Conservation (phyloP, 371 early-diverging fungal species). For the Mortierella sp. region DNA sequence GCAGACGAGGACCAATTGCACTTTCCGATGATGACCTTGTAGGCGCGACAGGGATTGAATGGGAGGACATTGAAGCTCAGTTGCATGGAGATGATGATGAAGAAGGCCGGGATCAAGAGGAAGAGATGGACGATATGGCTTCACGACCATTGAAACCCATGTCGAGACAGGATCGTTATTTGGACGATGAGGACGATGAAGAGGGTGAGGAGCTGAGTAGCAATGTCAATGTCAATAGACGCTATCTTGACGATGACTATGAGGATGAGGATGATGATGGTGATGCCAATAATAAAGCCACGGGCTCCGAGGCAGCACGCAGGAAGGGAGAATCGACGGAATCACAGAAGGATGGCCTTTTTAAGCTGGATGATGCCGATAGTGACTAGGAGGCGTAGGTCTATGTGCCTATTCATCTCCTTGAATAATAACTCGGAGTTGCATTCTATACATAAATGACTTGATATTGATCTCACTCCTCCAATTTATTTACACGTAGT, state of each 20-base stretch:
- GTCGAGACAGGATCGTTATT: constrained; percentile 10
- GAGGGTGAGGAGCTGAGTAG: constrained; percentile 1
- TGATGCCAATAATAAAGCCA: background rate
- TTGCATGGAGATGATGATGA: constrained; percentile 9
- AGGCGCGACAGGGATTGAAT: constrained; percentile 46
- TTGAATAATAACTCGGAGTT: no score
- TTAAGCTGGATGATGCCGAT: constrained; percentile 29
- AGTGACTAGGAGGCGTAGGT: constrained; percentile 3
- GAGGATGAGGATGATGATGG: constrained; percentile 11
- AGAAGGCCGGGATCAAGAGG: constrained; percentile 11
- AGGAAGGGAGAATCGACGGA: background rate
- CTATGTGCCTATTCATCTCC: no score
- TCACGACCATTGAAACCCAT: constrained; percentile 21
- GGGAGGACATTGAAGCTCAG: constrained; percentile 49
- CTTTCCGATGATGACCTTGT: constrained; percentile 46
- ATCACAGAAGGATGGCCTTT: constrained; percentile 8
- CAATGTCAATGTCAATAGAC: background rate
- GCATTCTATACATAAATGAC: no score
- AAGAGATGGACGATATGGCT: constrained; percentile 18
- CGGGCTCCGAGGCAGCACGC: background rate
- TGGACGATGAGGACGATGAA: constrained; percentile 31
- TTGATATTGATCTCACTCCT: no score
- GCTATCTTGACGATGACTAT: constrained; percentile 17
- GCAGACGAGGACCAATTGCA: constrained; percentile 50
- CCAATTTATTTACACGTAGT: no score